Base-by-base conservation (phyloP, 2,329 filamentous ascomycete species). In the Rutstroemia sp. region DNA sequence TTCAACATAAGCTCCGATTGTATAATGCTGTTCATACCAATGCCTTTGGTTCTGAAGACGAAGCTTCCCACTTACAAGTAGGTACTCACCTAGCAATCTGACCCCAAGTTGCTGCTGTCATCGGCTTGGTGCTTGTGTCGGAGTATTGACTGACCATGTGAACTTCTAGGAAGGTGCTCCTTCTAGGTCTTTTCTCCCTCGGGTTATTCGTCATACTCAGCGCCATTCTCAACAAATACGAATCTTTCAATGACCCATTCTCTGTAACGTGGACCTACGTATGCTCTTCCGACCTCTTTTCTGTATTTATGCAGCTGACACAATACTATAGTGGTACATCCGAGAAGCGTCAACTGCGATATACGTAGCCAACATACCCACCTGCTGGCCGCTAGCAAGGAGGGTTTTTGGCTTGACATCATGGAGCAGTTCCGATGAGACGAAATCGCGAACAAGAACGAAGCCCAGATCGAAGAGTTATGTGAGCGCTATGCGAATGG, bases 1-100 rank as follows among this genome's bases (percentile, higher is more conserved):
- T 76, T 85, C 64, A 85, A 86, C 61, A 77, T 84, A 49, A 76
- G 78, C 2, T 82, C 80, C 25, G 82, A 85, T 60, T 39, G 83
- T 12, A 74, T 80, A 70, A 83, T 86, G 65, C 76, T 85, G 27
- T 64, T 74, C 3, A 76, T 85, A 19, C 80, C 81, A 1, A 73
- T 84, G 60, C 80, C 81, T 1, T 65, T 78, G 39, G 63, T 69
- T 17, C 56, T 69, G 5, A 61, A 73, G 25, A 74, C 81, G 1
- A 73, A 76, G 47, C 70, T 84, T 5, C 65, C 66, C 25, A 49
- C 52, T 39, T 30, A 58, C 45, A 64, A 65, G 65, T 68, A 58
- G 30, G 59, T 63, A 48, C 16, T 81, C 36, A 25, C 9, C 27
- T 17, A n/a, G n/a, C 21, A 21, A 17, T 34, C 38, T 49, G 23